phyloP scores from a whole-genome alignment of 768 basidiomycete genomes.

The Tricholoma bakamatsutake region DNA sequence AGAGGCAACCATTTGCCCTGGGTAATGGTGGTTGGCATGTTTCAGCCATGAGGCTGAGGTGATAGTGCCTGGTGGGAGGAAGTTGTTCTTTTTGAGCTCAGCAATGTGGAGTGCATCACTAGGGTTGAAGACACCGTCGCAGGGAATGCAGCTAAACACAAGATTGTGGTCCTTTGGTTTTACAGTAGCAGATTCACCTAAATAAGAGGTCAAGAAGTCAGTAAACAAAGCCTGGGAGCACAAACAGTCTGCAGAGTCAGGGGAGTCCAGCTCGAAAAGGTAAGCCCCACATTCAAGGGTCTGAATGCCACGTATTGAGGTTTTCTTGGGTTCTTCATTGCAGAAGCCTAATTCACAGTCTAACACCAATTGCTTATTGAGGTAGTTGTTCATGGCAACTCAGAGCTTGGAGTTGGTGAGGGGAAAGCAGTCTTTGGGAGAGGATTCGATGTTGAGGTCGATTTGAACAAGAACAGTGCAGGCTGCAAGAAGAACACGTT shows the following conservation, averaged over 20 bases:
- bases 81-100: neutral
- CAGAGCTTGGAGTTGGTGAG: neutral
- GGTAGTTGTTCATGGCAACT: neutral
- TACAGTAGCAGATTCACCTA: neutral
- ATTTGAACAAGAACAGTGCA: neutral
- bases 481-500: neutral
- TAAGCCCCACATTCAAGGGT: neutral
- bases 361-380: neutral
- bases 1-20: neutral
- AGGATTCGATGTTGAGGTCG: neutral
- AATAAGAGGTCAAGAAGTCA: neutral
- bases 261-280: neutral
- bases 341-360: neutral
- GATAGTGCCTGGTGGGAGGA: neutral
- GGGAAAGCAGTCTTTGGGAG: neutral
- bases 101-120: neutral
- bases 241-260: neutral
- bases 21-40: neutral
- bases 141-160: neutral
- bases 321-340: neutral
- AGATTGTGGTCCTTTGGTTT: neutral
- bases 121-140: neutral
- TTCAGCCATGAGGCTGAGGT: neutral
- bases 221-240: neutral
- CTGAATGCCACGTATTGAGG: neutral